Evolutionary conservation across 2,329 filamentous ascomycete genomes (phyloP).

Genomic region (Sporothrix schenckii): DNA sequence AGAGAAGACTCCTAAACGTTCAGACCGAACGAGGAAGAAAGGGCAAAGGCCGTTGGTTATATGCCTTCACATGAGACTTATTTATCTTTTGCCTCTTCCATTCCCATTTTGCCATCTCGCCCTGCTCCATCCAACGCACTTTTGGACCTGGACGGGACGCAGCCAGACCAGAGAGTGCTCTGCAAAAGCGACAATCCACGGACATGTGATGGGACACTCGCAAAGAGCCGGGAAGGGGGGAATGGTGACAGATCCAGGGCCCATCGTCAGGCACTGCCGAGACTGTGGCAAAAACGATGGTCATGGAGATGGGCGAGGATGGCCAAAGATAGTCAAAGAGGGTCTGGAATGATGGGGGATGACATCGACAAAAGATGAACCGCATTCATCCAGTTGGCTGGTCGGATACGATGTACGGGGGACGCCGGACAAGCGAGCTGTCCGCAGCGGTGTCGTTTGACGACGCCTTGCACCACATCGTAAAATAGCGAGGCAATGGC

Average conservation of each 20-base stretch:
- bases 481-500: not conserved
- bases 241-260: conserved; percentile 23
- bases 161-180: not conserved
- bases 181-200: not conserved
- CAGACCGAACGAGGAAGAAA: conserved; percentile 11
- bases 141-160: not conserved
- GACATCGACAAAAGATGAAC: conserved; percentile 22
- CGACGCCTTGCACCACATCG: not conserved
- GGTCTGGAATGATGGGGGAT: not conserved
- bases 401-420: conserved; percentile 3
- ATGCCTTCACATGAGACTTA: conserved; percentile 22
- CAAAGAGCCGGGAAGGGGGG: not conserved
- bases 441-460: not conserved
- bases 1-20: not conserved
- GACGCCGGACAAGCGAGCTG: conserved; percentile 5
- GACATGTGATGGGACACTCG: not conserved
- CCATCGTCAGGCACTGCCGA: conserved; percentile 25
- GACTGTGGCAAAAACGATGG: not conserved
- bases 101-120: conserved; percentile 6
- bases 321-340: not conserved
- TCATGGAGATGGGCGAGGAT: not conserved
- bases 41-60: conserved; percentile 24
- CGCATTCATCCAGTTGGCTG: conserved; percentile 36
- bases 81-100: conserved; percentile 7
- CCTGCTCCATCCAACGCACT: not conserved